Conservation (phyloP, 257 asterid genomes). For the Nyctanthes arbortristis region DNA sequence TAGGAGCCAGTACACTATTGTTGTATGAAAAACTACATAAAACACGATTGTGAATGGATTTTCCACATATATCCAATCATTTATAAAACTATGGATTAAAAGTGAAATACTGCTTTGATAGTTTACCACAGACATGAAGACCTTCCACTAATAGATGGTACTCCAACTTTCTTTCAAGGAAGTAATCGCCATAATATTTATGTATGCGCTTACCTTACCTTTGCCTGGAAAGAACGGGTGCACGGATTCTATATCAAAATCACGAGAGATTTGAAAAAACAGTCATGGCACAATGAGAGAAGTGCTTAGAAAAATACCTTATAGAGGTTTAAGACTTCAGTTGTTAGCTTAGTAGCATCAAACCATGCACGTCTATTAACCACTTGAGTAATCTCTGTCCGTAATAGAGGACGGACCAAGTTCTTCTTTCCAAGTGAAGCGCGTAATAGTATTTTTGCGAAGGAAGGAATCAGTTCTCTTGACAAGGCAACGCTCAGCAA, state of each 20-base stretch:
- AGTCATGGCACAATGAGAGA: not conserved
- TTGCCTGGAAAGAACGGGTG: not conserved
- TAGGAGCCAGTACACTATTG: too few relatives aligned
- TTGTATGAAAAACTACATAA: too few relatives aligned
- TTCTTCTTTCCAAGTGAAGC: conserved; percentile 88
- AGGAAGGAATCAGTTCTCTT: conserved; percentile 88
- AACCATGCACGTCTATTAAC: conserved; percentile 97
- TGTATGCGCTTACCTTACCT: not conserved
- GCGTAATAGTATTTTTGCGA: conserved; percentile 79
- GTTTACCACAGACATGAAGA: not conserved
- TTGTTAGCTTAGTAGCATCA: conserved; percentile 78
- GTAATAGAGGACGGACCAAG: conserved; percentile 82
- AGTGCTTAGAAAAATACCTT: conserved; percentile 52
- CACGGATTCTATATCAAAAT: conserved; percentile 4
- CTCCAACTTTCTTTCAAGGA: not conserved
- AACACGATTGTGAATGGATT: not conserved
- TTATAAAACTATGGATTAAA: not conserved
- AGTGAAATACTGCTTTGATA: not conserved
- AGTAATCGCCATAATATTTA: not conserved
- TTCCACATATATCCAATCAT: too few relatives aligned
- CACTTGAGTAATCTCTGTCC: conserved; percentile 90
- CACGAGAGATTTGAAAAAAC: not conserved
- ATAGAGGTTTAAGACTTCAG: conserved; percentile 71
- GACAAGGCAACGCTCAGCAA: conserved; percentile 77
- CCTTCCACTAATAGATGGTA: not conserved